Conservation (phyloP, 176 grass and related monocot species). For the Canna indica region DNA sequence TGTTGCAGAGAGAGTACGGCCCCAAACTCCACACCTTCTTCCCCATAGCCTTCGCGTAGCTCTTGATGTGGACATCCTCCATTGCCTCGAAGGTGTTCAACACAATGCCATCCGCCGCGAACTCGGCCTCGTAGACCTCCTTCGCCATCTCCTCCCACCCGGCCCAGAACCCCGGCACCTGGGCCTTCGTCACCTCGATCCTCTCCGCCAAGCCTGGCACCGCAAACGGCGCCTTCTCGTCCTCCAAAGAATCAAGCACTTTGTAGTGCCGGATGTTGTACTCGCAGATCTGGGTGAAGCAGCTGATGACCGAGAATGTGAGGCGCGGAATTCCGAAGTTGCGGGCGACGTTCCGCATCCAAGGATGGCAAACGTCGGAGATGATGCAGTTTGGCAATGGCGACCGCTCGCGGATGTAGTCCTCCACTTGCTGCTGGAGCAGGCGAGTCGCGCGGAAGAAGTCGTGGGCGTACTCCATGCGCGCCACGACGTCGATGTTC, state of each 20-base stretch:
- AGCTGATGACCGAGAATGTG: slow-evolving; percentile 36
- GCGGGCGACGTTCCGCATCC: slow-evolving; percentile 30
- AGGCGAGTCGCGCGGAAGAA: slow-evolving; percentile 30
- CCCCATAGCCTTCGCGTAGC: slow-evolving; percentile 21
- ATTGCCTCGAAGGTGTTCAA: slow-evolving; percentile 54
- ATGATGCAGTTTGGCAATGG: slow-evolving; percentile 34
- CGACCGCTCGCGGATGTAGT: slow-evolving; percentile 1
- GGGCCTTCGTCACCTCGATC: slow-evolving; percentile 25
- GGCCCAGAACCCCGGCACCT: slow-evolving; percentile 25
- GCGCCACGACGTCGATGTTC: slow-evolving; percentile 28
- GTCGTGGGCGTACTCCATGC: neutral
- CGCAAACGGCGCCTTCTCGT: slow-evolving; percentile 26
- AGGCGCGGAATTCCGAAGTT: slow-evolving; percentile 31
- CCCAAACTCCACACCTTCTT: slow-evolving; percentile 47
- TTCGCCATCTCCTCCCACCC: neutral
- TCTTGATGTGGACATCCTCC: slow-evolving; percentile 21
- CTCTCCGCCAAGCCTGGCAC: slow-evolving; percentile 30
- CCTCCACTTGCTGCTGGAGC: slow-evolving; percentile 30
- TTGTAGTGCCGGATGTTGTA: slow-evolving; percentile 28
- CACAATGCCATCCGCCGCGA: slow-evolving; percentile 43
- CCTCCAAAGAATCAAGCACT: slow-evolving; percentile 22
- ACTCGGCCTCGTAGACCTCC: slow-evolving; percentile 24
- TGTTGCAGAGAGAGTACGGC: slow-evolving; percentile 41
- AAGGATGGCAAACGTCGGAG: slow-evolving; percentile 39
- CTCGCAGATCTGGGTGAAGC: slow-evolving; percentile 33